A percentile compares a stretch with the other conserved stretches of the same genome.
phyloP scores from a whole-genome alignment of 129 eudicot genomes.

The Flaveria brownii region DNA sequence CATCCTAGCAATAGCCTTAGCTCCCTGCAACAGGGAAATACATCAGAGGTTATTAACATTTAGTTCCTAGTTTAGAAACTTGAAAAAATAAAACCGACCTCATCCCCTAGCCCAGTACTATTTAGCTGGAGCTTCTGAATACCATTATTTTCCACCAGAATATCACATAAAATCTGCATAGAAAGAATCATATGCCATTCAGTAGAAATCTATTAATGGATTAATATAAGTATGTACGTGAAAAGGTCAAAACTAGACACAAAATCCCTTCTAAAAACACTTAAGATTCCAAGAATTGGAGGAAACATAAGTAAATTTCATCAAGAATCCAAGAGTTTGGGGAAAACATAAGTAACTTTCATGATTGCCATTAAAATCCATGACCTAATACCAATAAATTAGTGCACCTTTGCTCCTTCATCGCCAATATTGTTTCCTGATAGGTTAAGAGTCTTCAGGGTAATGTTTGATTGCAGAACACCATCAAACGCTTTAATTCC shows the following conservation, averaged over 20 bases:
- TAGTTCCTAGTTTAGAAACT: background rate
- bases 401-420: slow-evolving; percentile 86
- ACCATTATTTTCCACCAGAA: slow-evolving; percentile 60
- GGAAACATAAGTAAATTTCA: background rate
- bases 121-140: slow-evolving; percentile 88
- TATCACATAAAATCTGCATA: slow-evolving; percentile 64
- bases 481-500: slow-evolving; percentile 93
- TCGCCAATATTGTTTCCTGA: slow-evolving; percentile 94
- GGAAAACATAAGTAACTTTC: background rate
- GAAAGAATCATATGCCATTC: slow-evolving; percentile 7
- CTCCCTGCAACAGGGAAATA: slow-evolving; percentile 61
- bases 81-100: slow-evolving; percentile 49
- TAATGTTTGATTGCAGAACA: slow-evolving; percentile 76
- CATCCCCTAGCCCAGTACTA: slow-evolving; percentile 78
- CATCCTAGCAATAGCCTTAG: slow-evolving; percentile 91
- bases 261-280: background rate
- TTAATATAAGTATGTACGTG: background rate
- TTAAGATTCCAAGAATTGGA: background rate
- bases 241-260: slow-evolving; percentile 13
- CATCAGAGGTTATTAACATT: slow-evolving; percentile 4
- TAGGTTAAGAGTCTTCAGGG: slow-evolving; percentile 66
- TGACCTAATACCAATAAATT: slow-evolving; percentile 17
- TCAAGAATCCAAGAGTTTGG: background rate
- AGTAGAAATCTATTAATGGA: background rate
- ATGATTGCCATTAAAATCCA: slow-evolving; percentile 11